Evolutionary conservation across 805 yeast genomes (phyloP).

Genomic region (Metschnikowia matae): DNA sequence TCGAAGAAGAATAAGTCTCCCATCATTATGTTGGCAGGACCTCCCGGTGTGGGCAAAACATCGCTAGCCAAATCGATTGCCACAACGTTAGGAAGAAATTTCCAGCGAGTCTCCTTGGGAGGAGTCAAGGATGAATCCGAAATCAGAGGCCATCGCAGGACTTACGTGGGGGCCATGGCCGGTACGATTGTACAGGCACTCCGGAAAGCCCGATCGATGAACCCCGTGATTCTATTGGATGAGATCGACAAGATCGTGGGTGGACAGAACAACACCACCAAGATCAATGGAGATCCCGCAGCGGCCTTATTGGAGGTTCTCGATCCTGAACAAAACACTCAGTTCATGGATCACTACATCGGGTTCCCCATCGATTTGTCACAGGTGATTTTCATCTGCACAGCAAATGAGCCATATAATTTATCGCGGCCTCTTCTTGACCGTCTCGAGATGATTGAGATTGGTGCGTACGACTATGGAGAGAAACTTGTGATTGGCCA

Average conservation of each 20-base stretch:
- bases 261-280: slow-evolving; percentile 39
- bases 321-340: slow-evolving; percentile 83
- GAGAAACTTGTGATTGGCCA: slow-evolving; percentile 74
- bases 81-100: slow-evolving; percentile 62
- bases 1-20: slow-evolving; percentile 54
- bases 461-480: slow-evolving; percentile 73
- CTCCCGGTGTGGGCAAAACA: slow-evolving; percentile 93
- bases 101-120: slow-evolving; percentile 79
- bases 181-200: slow-evolving; percentile 76
- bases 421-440: slow-evolving; percentile 76
- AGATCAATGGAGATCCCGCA: slow-evolving; percentile 78
- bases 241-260: slow-evolving; percentile 80
- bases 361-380: slow-evolving; percentile 85
- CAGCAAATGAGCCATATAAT: slow-evolving; percentile 73
- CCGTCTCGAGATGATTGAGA: slow-evolving; percentile 75
- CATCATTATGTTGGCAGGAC: slow-evolving; percentile 77
- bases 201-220: slow-evolving; percentile 70
- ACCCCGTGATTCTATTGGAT: slow-evolving; percentile 78
- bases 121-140: slow-evolving; percentile 89
- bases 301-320: slow-evolving; percentile 85
- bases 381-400: slow-evolving; percentile 76
- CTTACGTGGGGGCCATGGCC: slow-evolving; percentile 91
- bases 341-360: slow-evolving; percentile 76
- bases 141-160: slow-evolving; percentile 84
- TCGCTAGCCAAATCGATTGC: slow-evolving; percentile 83